Percentiles rank a stretch among this genome's conserved stretches.
These are phyloP conservation scores for Aciculosporium take DNA, from an alignment of 2,329 filamentous ascomycete genomes.

Conservation along the genomic window DNA sequence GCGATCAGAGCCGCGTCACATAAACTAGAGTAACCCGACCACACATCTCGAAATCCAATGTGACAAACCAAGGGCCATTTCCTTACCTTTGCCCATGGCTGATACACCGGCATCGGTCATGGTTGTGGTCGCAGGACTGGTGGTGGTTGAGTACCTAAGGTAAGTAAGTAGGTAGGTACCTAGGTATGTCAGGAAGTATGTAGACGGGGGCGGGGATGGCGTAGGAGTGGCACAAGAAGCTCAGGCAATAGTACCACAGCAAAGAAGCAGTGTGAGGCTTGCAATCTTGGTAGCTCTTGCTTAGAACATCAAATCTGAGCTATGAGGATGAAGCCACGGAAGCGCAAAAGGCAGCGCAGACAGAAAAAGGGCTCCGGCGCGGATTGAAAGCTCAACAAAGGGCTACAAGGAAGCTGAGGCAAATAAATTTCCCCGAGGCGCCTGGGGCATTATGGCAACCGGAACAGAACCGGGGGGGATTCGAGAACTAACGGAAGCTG, in stretches of 20 bases:
- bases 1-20: too few relatives aligned
- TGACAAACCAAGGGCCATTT: conserved; percentile 3
- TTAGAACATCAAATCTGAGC: not conserved
- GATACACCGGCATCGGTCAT: conserved; percentile 22
- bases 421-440: not conserved
- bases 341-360: not conserved
- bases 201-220: conserved; percentile 8
- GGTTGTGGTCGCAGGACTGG: conserved; percentile 11
- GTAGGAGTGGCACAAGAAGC: conserved; percentile 3
- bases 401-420: not conserved
- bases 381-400: not conserved
- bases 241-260: not conserved
- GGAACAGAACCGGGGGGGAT: not conserved
- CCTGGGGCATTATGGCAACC: not conserved
- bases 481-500: not conserved
- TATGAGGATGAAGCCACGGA: not conserved
- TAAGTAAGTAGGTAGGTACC: too few relatives aligned
- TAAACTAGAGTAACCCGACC: too few relatives aligned
- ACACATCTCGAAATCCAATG: not conserved
- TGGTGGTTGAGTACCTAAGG: too few relatives aligned
- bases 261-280: not conserved
- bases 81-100: conserved; percentile 23
- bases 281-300: not conserved
- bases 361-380: not conserved
- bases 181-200: too few relatives aligned